These are phyloP conservation scores for Bjerkandera adusta DNA, from an alignment of 1,284 basidiomycete genomes.

Conservation along the genomic window DNA sequence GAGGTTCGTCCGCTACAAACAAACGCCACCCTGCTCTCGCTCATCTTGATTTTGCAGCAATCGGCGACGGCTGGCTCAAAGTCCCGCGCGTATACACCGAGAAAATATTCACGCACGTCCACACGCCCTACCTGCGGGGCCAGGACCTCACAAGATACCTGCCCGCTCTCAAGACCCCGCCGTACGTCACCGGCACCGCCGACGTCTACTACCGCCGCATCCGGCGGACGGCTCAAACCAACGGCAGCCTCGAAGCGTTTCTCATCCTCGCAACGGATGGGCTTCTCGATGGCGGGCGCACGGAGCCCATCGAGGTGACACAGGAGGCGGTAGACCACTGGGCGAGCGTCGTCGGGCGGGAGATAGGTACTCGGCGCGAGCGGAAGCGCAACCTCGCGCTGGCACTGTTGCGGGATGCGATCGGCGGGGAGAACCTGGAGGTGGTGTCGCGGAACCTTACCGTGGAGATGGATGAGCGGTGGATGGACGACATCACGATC, in stretches of 20 bases:
- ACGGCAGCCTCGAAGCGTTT: slow-evolving; percentile 23
- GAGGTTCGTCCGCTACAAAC: slow-evolving; percentile 41
- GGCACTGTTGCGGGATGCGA: slow-evolving; percentile 49
- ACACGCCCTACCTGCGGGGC: slow-evolving; percentile 46
- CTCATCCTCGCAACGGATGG: slow-evolving; percentile 60
- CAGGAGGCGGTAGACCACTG: slow-evolving; percentile 40
- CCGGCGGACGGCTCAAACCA: slow-evolving; percentile 16
- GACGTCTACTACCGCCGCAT: slow-evolving; percentile 43
- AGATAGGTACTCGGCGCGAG: slow-evolving; percentile 12
- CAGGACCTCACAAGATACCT: slow-evolving; percentile 39
- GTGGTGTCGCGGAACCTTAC: slow-evolving; percentile 57
- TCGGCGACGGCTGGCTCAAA: slow-evolving; percentile 66
- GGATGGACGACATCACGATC: slow-evolving; percentile 74
- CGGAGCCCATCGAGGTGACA: slow-evolving; percentile 22
- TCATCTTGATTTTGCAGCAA: slow-evolving; percentile 35
- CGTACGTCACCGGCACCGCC: slow-evolving; percentile 54
- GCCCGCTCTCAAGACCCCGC: slow-evolving; percentile 50
- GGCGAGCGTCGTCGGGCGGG: slow-evolving; percentile 36
- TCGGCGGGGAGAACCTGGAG: slow-evolving; percentile 52
- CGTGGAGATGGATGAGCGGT: slow-evolving; percentile 59
- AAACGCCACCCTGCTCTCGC: slow-evolving; percentile 1
- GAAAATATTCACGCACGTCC: slow-evolving; percentile 46
- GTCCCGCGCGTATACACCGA: slow-evolving; percentile 55
- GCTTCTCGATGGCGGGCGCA: slow-evolving; percentile 49
- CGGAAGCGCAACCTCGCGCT: slow-evolving; percentile 43